These are phyloP conservation scores for Mycena crocata DNA, from an alignment of 768 basidiomycete genomes.

Conservation along the genomic window DNA sequence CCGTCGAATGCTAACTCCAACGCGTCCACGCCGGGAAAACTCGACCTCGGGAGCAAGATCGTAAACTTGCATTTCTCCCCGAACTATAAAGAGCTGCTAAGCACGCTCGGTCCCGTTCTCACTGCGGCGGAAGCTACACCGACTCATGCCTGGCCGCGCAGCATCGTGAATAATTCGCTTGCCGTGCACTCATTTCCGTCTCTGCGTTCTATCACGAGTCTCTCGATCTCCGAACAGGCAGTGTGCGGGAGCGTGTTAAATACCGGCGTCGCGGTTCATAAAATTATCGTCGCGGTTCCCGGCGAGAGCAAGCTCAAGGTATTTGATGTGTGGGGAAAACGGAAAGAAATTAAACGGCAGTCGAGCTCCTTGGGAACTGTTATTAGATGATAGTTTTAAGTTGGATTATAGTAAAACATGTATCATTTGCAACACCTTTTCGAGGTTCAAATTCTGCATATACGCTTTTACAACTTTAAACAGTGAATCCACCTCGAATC, in stretches of 20 bases:
- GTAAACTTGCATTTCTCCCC: conserved; percentile 81
- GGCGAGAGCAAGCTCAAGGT: conserved; percentile 75
- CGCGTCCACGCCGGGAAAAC: conserved; percentile 53
- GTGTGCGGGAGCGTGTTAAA: conserved; percentile 68
- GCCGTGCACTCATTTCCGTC: conserved; percentile 71
- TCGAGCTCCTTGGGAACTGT: conserved; percentile 36
- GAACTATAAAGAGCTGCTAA: conserved; percentile 88
- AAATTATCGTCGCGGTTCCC: conserved; percentile 68
- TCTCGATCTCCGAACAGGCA: conserved; percentile 56
- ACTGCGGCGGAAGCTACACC: conserved; percentile 22
- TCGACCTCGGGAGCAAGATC: conserved; percentile 69
- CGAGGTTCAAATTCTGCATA: no score
- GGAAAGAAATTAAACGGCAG: conserved; percentile 46
- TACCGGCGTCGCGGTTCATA: conserved; percentile 48
- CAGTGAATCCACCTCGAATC: no score
- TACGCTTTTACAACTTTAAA: no score
- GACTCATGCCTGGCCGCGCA: conserved; percentile 25
- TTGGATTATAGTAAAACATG: not conserved
- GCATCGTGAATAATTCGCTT: conserved; percentile 49
- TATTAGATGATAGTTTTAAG: conserved; percentile 26
- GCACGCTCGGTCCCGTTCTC: conserved; percentile 68
- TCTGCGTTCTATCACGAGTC: conserved; percentile 64
- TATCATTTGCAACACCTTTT: no score
- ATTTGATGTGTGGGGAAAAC: conserved; percentile 67
- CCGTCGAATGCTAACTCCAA: conserved; percentile 57